phyloP scores from a whole-genome alignment of 1,284 basidiomycete species.

The Puccinia hordei region DNA sequence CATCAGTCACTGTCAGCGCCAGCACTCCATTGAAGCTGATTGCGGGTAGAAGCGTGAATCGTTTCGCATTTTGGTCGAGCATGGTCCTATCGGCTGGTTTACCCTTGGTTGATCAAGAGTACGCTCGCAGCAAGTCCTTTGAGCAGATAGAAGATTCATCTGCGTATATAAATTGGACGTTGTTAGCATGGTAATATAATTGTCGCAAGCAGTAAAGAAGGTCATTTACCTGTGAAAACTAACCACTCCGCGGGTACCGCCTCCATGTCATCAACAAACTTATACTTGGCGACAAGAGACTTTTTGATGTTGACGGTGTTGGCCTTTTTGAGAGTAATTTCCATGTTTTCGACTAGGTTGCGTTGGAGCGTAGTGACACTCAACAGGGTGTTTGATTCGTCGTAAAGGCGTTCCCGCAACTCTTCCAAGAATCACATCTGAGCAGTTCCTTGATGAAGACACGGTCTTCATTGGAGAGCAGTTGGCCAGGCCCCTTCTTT shows the following conservation, averaged over 20 bases:
- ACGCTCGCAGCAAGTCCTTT: background rate
- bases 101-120: background rate
- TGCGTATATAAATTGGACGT: background rate
- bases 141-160: background rate
- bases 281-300: background rate
- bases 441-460: background rate
- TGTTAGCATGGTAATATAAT: background rate
- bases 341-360: background rate
- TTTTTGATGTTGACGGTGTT: background rate
- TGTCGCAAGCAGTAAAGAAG: no score
- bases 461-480: background rate
- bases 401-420: background rate
- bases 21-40: background rate
- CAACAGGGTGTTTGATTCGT: background rate
- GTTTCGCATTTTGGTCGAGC: background rate
- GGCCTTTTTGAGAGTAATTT: conserved; percentile 1
- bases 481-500: background rate
- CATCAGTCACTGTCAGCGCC: background rate
- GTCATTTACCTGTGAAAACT: background rate
- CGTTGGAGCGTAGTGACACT: background rate
- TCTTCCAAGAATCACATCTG: background rate
- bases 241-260: background rate
- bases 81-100: background rate
- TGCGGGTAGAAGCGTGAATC: background rate
- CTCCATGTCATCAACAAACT: background rate